Evolutionary conservation across 2,329 filamentous ascomycete genomes (phyloP).

Genomic region (Curvularia eragrostidis): DNA sequence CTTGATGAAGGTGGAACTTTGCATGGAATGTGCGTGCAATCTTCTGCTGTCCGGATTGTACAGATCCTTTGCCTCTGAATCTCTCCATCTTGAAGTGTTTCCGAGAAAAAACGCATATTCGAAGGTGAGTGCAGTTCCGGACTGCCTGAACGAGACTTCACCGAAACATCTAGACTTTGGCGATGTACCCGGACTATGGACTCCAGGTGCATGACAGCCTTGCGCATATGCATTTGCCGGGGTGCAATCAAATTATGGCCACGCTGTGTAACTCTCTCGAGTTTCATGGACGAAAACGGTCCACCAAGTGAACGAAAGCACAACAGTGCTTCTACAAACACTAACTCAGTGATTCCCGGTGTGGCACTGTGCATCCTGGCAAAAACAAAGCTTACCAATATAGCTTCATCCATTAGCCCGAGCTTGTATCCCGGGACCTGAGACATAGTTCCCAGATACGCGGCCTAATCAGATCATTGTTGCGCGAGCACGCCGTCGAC

Average conservation of each 20-base stretch:
- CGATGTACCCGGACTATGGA: slow-evolving; percentile 35
- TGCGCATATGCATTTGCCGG: slow-evolving; percentile 35
- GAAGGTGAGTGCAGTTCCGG: slow-evolving; percentile 30
- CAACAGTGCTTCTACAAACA: slow-evolving; percentile 18
- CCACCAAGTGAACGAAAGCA: slow-evolving; percentile 20
- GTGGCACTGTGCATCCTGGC: slow-evolving; percentile 20
- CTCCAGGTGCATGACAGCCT: slow-evolving; percentile 32
- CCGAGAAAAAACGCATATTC: slow-evolving; percentile 30
- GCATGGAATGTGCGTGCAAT: slow-evolving; percentile 32
- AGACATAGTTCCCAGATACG: slow-evolving; percentile 32
- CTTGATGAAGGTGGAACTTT: slow-evolving; percentile 17
- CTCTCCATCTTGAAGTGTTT: slow-evolving; percentile 10
- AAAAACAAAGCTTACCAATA: slow-evolving; percentile 31
- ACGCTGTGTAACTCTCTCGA: slow-evolving; percentile 11
- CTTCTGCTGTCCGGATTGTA: slow-evolving; percentile 26
- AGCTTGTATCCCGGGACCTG: slow-evolving; percentile 21
- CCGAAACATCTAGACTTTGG: slow-evolving; percentile 29
- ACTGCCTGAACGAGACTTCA: slow-evolving; percentile 13
- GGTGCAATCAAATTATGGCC: slow-evolving; percentile 10
- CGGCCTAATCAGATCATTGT: slow-evolving; percentile 24
- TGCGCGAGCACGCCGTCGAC: slow-evolving; percentile 56
- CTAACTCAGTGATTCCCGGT: not conserved
- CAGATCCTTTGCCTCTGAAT: slow-evolving; percentile 18
- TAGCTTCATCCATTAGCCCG: slow-evolving; percentile 37
- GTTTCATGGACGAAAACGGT: slow-evolving; percentile 13